phyloP scores from a whole-genome alignment of 257 asterid genomes.

The Mitragyna speciosa region DNA sequence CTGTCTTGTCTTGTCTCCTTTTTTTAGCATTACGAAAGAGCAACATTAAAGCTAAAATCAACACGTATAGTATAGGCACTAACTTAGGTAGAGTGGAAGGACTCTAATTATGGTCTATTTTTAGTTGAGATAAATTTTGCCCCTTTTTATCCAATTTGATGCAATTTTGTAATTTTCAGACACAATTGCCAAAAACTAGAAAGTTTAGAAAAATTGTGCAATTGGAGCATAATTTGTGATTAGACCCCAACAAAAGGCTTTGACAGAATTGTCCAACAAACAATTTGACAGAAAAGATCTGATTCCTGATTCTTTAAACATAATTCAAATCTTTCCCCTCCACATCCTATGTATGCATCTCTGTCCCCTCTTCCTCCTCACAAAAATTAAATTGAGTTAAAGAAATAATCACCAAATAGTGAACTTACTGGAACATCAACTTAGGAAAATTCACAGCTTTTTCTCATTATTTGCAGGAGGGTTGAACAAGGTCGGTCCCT shows the following conservation, averaged over 20 bases:
- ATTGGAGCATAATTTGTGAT: background rate
- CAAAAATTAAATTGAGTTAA: background rate
- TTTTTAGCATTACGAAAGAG: no score
- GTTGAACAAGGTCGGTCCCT: constrained; percentile 30
- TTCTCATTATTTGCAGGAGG: constrained; percentile 21
- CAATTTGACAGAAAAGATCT: background rate
- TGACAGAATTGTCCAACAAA: background rate
- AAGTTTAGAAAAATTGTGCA: background rate
- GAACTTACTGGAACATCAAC: background rate
- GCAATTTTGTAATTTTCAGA: background rate
- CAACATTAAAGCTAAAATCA: no score
- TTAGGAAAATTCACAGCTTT: constrained; percentile 10
- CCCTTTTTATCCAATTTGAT: no score
- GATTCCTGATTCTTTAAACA: background rate
- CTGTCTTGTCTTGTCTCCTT: no score
- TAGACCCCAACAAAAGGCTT: constrained; percentile 11
- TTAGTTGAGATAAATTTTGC: no score
- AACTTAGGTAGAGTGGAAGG: no score
- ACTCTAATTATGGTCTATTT: no score
- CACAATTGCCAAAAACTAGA: background rate
- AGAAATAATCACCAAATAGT: background rate
- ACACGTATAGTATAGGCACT: no score
- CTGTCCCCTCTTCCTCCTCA: background rate
- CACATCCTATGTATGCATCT: constrained; percentile 7
- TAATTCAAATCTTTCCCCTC: constrained; percentile 8